Evolutionary conservation across 2,329 filamentous ascomycete genomes (phyloP).

Genomic region (Cladosporium sp.): DNA sequence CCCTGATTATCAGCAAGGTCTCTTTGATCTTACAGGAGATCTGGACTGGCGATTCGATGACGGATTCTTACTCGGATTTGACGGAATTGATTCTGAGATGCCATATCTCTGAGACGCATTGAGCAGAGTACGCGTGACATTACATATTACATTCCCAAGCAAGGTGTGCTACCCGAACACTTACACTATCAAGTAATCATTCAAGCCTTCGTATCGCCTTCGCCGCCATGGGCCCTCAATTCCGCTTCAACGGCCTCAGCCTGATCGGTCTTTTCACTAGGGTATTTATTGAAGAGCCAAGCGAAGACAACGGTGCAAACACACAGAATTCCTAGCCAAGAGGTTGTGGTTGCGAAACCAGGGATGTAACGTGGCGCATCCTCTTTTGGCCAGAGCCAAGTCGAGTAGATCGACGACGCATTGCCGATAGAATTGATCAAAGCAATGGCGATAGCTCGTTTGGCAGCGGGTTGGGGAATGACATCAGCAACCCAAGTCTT

Average conservation of each 20-base stretch:
- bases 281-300: neutral
- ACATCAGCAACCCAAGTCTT: constrained; percentile 52
- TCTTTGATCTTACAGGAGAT: neutral
- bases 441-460: constrained; percentile 27
- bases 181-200: no score
- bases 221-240: neutral
- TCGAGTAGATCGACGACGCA: neutral
- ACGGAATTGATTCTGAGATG: neutral
- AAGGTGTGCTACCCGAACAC: no score
- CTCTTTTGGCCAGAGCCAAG: constrained; percentile 2
- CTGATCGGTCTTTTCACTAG: neutral
- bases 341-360: constrained; percentile 1
- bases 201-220: neutral
- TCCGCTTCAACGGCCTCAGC: neutral
- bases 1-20: neutral
- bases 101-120: neutral
- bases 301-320: neutral
- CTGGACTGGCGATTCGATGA: neutral
- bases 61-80: neutral
- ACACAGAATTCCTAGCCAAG: neutral
- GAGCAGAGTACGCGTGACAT: neutral
- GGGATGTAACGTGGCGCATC: constrained; percentile 1
- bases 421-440: constrained; percentile 25
- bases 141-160: neutral
- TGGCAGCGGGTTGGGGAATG: constrained; percentile 23